These are phyloP conservation scores for Porodaedalea pini DNA, from an alignment of 1,284 basidiomycete genomes.

Conservation along the genomic window DNA sequence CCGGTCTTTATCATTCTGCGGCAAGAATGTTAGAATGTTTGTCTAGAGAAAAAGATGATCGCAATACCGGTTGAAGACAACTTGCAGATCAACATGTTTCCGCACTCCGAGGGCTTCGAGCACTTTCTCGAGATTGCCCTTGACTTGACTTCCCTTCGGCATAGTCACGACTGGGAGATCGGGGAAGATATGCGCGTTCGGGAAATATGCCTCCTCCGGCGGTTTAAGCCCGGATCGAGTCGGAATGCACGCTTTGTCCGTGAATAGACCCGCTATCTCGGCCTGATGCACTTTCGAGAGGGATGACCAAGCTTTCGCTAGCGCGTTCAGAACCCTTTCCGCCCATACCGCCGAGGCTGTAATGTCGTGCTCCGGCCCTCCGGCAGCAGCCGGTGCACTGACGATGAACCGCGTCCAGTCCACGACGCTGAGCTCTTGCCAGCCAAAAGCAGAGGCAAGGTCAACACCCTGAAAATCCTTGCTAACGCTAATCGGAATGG, in stretches of 20 bases:
- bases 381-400: constrained; percentile 41
- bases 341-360: constrained; percentile 71
- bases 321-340: constrained; percentile 72
- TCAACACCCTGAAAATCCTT: constrained; percentile 57
- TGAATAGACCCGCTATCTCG: constrained; percentile 57
- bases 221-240: constrained; percentile 75
- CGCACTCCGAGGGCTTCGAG: constrained; percentile 81
- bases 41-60: constrained; percentile 4
- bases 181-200: constrained; percentile 82
- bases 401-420: constrained; percentile 76
- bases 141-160: constrained; percentile 50
- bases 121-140: constrained; percentile 75
- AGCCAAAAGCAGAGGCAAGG: constrained; percentile 66
- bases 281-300: constrained; percentile 57
- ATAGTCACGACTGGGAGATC: constrained; percentile 84
- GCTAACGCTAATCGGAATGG: constrained; percentile 72
- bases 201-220: constrained; percentile 84
- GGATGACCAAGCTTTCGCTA: constrained; percentile 77
- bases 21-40: constrained; percentile 12
- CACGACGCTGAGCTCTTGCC: constrained; percentile 75
- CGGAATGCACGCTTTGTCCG: constrained; percentile 73
- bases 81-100: constrained; percentile 87
- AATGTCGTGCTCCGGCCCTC: constrained; percentile 59
- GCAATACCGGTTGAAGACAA: constrained; percentile 74
- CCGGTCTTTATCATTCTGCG: constrained; percentile 80